Evolutionary conservation across 176 grass and related monocot genomes (phyloP).

Genomic region (Carex cristatella): DNA sequence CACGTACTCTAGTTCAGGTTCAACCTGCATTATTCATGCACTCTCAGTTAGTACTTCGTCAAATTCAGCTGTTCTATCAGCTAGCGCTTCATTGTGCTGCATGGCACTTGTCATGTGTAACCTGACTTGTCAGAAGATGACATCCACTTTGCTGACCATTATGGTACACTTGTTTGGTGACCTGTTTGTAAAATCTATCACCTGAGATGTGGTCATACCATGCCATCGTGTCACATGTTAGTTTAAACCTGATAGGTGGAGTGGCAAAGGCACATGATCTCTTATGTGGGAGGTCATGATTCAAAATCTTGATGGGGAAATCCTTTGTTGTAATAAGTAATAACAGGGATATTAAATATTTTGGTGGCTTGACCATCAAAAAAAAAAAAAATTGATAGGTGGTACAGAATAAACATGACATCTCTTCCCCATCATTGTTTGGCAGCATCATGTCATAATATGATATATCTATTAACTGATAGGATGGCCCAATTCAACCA

Average conservation of each 20-base stretch:
- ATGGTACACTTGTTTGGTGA: too few relatives aligned
- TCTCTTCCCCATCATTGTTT: not conserved
- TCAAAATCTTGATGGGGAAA: too few relatives aligned
- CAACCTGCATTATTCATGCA: slow-evolving; percentile 15
- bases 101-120: not conserved
- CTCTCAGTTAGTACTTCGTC: slow-evolving; percentile 5
- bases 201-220: not conserved
- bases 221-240: not conserved
- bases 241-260: not conserved
- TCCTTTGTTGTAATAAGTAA: too few relatives aligned
- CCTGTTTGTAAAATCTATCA: not conserved
- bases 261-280: too few relatives aligned
- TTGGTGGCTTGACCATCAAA: too few relatives aligned
- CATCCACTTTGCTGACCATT: not conserved
- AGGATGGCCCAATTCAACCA: not conserved
- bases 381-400: not conserved
- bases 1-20: slow-evolving; percentile 13
- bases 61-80: not conserved
- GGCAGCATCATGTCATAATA: not conserved
- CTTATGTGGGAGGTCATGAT: too few relatives aligned
- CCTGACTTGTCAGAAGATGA: not conserved
- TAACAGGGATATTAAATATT: too few relatives aligned
- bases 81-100: not conserved
- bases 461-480: not conserved
- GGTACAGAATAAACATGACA: not conserved